Conservation (phyloP, 768 basidiomycete species). For the Serendipita sp. region DNA sequence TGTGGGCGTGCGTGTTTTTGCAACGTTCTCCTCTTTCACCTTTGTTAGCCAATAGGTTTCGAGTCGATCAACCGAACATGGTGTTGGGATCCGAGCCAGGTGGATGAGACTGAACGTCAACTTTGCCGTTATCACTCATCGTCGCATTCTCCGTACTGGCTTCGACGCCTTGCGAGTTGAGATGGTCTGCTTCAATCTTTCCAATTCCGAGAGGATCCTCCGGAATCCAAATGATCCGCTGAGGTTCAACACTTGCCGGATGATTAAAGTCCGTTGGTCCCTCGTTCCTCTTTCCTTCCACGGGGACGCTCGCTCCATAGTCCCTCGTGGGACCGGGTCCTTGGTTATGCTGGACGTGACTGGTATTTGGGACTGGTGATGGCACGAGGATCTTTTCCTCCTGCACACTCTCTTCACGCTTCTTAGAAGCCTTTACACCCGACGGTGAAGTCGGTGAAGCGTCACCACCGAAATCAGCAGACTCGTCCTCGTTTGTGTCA, state of each 20-base stretch:
- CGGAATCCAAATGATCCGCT: slow-evolving; percentile 75
- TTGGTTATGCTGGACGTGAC: slow-evolving; percentile 10
- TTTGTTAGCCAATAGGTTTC: not conserved
- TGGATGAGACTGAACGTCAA: slow-evolving; percentile 33
- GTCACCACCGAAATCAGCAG: not conserved
- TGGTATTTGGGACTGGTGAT: not conserved
- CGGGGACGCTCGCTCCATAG: slow-evolving; percentile 1
- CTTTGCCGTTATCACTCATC: slow-evolving; percentile 46
- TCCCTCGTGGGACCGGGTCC: slow-evolving; percentile 9
- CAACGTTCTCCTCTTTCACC: not conserved
- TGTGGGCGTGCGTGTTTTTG: too few species aligned
- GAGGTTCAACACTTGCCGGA: slow-evolving; percentile 59
- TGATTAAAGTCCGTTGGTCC: slow-evolving; percentile 48
- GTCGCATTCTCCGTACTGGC: slow-evolving; percentile 32
- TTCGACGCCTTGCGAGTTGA: slow-evolving; percentile 34
- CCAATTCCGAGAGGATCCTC: slow-evolving; percentile 49
- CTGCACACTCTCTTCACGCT: slow-evolving; percentile 6
- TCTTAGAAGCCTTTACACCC: slow-evolving; percentile 12
- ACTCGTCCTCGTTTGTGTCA: slow-evolving; percentile 10
- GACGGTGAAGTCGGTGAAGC: slow-evolving; percentile 12
- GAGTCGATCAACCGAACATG: not conserved
- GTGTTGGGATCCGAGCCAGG: slow-evolving; percentile 17
- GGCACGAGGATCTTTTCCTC: not conserved
- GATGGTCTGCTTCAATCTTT: slow-evolving; percentile 39
- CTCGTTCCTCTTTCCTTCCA: slow-evolving; percentile 15